phyloP scores from a whole-genome alignment of 2,329 filamentous ascomycete genomes.

The Emmonsia crescens region DNA sequence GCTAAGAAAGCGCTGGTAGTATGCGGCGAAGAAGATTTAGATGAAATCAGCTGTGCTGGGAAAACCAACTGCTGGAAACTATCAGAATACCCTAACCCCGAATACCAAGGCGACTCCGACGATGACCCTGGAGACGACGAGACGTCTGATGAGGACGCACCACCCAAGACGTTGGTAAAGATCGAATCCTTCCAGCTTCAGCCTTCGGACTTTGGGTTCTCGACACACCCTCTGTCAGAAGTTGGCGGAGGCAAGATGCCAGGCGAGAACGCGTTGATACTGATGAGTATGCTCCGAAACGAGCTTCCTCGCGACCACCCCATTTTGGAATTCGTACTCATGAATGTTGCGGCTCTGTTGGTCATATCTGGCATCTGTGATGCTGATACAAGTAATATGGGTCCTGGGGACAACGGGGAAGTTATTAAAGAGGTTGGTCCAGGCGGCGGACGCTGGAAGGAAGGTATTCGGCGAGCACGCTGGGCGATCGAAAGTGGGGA shows the following conservation, averaged over 20 bases:
- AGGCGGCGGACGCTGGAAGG: constrained; percentile 85
- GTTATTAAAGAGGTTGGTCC: constrained; percentile 76
- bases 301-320: constrained; percentile 67
- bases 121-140: constrained; percentile 35
- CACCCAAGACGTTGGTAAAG: constrained; percentile 38
- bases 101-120: constrained; percentile 22
- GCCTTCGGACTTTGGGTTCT: constrained; percentile 80
- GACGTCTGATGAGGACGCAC: constrained; percentile 28
- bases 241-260: constrained; percentile 82
- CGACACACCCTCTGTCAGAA: constrained; percentile 58
- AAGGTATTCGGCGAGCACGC: constrained; percentile 74
- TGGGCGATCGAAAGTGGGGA: constrained; percentile 81
- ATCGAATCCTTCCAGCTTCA: constrained; percentile 68
- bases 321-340: constrained; percentile 83
- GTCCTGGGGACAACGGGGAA: constrained; percentile 64
- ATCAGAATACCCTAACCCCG: constrained; percentile 39
- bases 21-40: constrained; percentile 87
- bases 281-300: constrained; percentile 64
- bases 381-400: constrained; percentile 68
- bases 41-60: constrained; percentile 89
- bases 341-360: constrained; percentile 84
- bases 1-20: constrained; percentile 78
- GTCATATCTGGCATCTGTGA: constrained; percentile 82
- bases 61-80: constrained; percentile 82
- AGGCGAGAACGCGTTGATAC: constrained; percentile 73